Base-by-base conservation (phyloP, 2,329 filamentous ascomycete species). In the Fusarium sambucinum region DNA sequence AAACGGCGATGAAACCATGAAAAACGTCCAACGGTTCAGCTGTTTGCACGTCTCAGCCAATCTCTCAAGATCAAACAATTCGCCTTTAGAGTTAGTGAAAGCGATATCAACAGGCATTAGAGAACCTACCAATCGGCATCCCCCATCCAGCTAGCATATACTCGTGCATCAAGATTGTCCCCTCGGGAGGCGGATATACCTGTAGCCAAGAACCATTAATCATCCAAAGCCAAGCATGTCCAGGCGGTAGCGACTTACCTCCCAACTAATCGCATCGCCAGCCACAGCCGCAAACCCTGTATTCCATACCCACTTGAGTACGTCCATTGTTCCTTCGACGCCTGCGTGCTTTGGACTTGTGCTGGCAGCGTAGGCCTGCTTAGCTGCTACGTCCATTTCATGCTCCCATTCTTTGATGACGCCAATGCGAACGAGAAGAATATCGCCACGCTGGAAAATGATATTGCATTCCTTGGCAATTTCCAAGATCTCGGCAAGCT, bases 221-320 rank as follows among this genome's bases (percentile, higher is more conserved):
- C 27, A 6, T 3, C 21, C 16, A 12, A 1, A 5, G 3, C 5
- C 14, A 47, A 47, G 7, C 16, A n/a, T 17, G 19, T 13, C 4
- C 12, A 19, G 12, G 33, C 3, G 2, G 19, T 6, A 33, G 16
- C 4, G 5, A 62, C 81, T 83, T 5, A 83, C 83, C 74, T 89
- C 87, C 63, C 86, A 84, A 19, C 76, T 69, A 6, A 86, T 84
- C 55, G 82, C 81, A 61, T 90, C 87, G 1, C 86, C 85, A 0
- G 84, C 87, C 0, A 88, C 83, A 7, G 87, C 87, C 0, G 85
- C 78, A 66, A 89, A 87, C n/a, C 55, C 64, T 0, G 84, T 80
- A 64, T 88, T 82, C 86, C 86, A 89, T 42, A 89, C 76, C 86
- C 87, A 90, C 47, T 82, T 80, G 17, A 88, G 78, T 21, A 82